Evolutionary conservation across 2,329 filamentous ascomycete species (phyloP), one percentile per base, ranked within the genome.

Genomic region (Berkeleyomyces basicola): DNA sequence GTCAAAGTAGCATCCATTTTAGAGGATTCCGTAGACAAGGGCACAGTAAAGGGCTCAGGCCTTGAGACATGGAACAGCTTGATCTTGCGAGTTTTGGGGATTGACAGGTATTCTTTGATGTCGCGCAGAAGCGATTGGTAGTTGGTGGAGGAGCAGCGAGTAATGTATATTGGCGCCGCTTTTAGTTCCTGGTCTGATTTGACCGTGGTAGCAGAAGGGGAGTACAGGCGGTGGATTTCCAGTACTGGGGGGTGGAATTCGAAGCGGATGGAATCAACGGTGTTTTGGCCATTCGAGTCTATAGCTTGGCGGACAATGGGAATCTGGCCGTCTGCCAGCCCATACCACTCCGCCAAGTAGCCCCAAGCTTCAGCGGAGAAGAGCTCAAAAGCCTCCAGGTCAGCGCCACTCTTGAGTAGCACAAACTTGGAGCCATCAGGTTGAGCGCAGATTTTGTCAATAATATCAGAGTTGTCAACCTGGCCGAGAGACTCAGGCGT

Each of bases 191-290:
- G 80, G 44, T 82, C 76, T 58, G 81, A 76, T 4, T 78, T 76
- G 31, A 82, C 73, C 1, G 81, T 79, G 67, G 78, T 84, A 67
- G 78, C 84, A 60, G 78, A 74, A 16, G 79, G 75, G 2, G 82
- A 82, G 71, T 84, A 85, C 1, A 97, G 77, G 67, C 92, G 90
- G 70, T 95, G 84, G 65, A 97, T 78, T 1, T 85, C 89, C 71
- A 96, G 88, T 51, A 96, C 79, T 0, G 89, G 90, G 3, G 91
- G 93, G 69, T 90, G 83, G 47, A 90, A 78, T 73, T 97, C 93
- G 71, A 87, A 95, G 68, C 87, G 77, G 57, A 96, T 75, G n/a
- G 60, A 62, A 23, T 65, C 63, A 14, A 36, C 43, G n/a, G 74
- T 70, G 1, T 78, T 79, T 47, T 82, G 79, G 1, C 78, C 76